A percentile compares a stretch with the other conserved stretches of the same genome.
These are phyloP conservation scores for Coprinopsis cinerea DNA, from an alignment of 768 basidiomycete genomes.

Conservation along the genomic window DNA sequence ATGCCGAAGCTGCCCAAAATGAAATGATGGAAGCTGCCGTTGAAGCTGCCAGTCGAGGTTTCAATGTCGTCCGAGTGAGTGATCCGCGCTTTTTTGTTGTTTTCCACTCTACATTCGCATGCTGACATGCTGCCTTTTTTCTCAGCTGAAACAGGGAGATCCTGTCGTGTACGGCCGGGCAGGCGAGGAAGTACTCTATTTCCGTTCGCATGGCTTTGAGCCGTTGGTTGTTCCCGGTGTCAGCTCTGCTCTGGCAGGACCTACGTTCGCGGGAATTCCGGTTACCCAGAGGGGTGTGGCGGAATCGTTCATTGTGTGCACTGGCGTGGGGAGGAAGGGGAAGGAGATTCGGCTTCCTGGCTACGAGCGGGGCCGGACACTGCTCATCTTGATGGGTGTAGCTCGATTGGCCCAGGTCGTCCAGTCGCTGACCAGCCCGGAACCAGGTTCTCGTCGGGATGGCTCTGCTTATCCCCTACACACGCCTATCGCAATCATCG, in stretches of 20 bases:
- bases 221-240: slow-evolving; percentile 86
- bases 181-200: slow-evolving; percentile 92
- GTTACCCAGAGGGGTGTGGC: slow-evolving; percentile 95
- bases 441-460: slow-evolving; percentile 20
- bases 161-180: slow-evolving; percentile 92
- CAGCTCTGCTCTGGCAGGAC: slow-evolving; percentile 83
- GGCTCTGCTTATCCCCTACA: slow-evolving; percentile 61
- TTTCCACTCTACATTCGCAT: not conserved
- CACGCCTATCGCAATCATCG: slow-evolving; percentile 87
- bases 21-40: slow-evolving; percentile 94
- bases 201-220: slow-evolving; percentile 81
- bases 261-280: slow-evolving; percentile 85
- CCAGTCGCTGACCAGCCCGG: slow-evolving; percentile 40
- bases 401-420: slow-evolving; percentile 76
- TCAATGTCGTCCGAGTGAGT: slow-evolving; percentile 82
- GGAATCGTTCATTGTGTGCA: slow-evolving; percentile 85
- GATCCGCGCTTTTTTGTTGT: not conserved
- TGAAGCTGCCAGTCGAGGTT: slow-evolving; percentile 70
- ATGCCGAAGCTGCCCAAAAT: slow-evolving; percentile 88
- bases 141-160: slow-evolving; percentile 93
- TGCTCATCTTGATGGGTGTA: slow-evolving; percentile 92
- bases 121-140: slow-evolving; percentile 1
- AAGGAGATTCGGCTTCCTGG: slow-evolving; percentile 80
- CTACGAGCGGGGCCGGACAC: slow-evolving; percentile 75
- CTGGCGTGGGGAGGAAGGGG: slow-evolving; percentile 87